Evolutionary conservation across 176 grass and related monocot species (phyloP), one percentile per base, ranked within the genome.

Genomic region (Oryza glaberrima): DNA sequence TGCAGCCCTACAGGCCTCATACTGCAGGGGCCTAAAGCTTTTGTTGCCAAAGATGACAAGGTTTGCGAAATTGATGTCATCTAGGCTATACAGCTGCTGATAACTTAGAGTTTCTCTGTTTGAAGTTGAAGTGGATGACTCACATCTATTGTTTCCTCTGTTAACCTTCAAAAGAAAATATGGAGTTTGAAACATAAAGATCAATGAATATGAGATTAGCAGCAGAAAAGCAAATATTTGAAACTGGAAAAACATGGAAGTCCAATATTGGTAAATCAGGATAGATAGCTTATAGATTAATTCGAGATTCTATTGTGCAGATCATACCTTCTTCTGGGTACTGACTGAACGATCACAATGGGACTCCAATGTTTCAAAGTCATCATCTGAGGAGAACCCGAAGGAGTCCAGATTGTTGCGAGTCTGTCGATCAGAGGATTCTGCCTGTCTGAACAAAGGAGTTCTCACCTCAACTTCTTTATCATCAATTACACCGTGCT

Each of bases 31-130:
- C 65, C 93, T 90, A 65, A 98, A 94, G 74, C 81, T 81, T 85
- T 64, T 90, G 60, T 95, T 93, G 74, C 91, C 93, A 86, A 98
- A 95, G 77, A 98, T 90, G 61, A 95, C 96, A 36, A 79, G 86
- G 90, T 98, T 98, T 80, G 96, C 93, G 8, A 95, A 49, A 16
- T 86, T 85, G 23, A 98, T 43, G 38, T 95, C 83, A 17, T 98
- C 89, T 58, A 98, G 88, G 38, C 77, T n/a, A 44, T 49, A 36
- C 45, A 98, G 83, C 75, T 92, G 84, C 30, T 95, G 77, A 48
- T 94, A 95, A 76, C 72, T 89, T 7, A 94, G 9, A 85, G 78
- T 81, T 66, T 84, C 89, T 74, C 64, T 65, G 32, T 52, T 70
- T 72, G 67, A 67, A 41, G 40, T 41, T 77, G 71, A 47, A 38